Conservation (phyloP, 768 basidiomycete species). For the Boletus rubescentipes region DNA sequence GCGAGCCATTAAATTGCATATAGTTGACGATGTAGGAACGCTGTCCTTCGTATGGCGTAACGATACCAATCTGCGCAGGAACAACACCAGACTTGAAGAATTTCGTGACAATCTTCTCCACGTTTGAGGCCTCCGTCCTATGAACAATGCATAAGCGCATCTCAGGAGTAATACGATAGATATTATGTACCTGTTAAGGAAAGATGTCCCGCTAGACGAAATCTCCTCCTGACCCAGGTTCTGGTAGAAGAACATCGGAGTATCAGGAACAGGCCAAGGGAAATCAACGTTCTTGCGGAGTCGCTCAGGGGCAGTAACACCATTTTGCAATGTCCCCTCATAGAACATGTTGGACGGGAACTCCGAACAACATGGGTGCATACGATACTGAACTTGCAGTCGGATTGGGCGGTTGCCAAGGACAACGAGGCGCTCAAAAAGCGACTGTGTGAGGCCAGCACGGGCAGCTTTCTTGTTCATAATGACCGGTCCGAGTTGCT, state of each 20-base stretch:
- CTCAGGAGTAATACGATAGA: not conserved
- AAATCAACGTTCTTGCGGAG: conserved; percentile 98
- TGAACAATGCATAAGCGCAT: conserved; percentile 5
- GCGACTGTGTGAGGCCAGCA: conserved; percentile 96
- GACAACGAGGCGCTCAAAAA: conserved; percentile 95
- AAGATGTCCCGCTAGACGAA: conserved; percentile 96
- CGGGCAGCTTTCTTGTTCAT: conserved; percentile 99
- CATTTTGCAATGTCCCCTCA: conserved; percentile 97
- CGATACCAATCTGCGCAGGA: conserved; percentile 94
- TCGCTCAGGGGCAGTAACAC: conserved; percentile 97
- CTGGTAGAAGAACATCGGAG: conserved; percentile 99
- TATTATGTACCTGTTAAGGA: conserved; percentile 75
- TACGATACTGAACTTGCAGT: conserved; percentile 98
- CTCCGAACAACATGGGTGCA: conserved; percentile 99
- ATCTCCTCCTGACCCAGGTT: conserved; percentile 99
- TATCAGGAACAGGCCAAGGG: conserved; percentile 96
- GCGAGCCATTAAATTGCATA: conserved; percentile 99
- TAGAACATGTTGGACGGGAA: conserved; percentile 99
- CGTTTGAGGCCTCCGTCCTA: conserved; percentile 97
- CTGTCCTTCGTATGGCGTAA: conserved; percentile 99
- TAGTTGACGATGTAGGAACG: conserved; percentile 98
- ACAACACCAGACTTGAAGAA: conserved; percentile 99
- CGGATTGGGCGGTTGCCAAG: conserved; percentile 96
- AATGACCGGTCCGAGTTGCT: conserved; percentile 96
- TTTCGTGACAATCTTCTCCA: conserved; percentile 99